Evolutionary conservation across 2,329 filamentous ascomycete species (phyloP), one percentile per base, ranked within the genome.

Genomic region (Colletotrichum costaricense): DNA sequence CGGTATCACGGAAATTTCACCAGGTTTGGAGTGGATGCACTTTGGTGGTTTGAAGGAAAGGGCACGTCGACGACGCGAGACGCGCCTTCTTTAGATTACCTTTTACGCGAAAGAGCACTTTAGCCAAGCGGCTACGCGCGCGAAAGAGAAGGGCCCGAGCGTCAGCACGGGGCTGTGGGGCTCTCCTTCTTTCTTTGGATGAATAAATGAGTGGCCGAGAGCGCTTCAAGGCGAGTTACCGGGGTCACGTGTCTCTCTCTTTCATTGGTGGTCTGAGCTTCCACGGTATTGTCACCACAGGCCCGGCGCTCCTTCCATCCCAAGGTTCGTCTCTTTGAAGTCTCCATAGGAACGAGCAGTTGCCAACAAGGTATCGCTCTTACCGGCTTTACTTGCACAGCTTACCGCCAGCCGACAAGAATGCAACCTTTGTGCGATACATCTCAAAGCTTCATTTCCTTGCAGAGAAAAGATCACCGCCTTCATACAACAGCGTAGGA

Each of bases 21-120:
- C 58, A 70, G 55, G 19, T 63, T 55, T 42, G 38, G 66, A 70
- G 71, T 73, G 71, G 68, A 62, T 73, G 71, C 66, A 63, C 49
- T 62, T 72, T 35, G 56, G 56, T 22, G 42, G 42, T 49, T 52
- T 52, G 70, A 59, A 49, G 52, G 57, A 46, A 64, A 65, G 66
- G 68, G 72, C 74, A 73, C 74, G 74, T 67, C 68, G 54, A 63
- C 52, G 63, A 73, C 71, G 71, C 70, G 65, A 72, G 72, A 64
- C 62, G 54, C 67, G 72, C 62, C 63, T 63, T 24, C 66, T 33
- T 33, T 49, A 46, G 55, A 64, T 54, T 66, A 66, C 66, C 52
- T 49, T 42, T 42, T 46, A 72, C 73, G 73, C 73, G 73, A 67
- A 64, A 35, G 62, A 19, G n/a, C 64, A 73, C 71, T 75, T 75